These are phyloP conservation scores for Penicillium sp. DNA, from an alignment of 2,329 filamentous ascomycete species.

Conservation along the genomic window DNA sequence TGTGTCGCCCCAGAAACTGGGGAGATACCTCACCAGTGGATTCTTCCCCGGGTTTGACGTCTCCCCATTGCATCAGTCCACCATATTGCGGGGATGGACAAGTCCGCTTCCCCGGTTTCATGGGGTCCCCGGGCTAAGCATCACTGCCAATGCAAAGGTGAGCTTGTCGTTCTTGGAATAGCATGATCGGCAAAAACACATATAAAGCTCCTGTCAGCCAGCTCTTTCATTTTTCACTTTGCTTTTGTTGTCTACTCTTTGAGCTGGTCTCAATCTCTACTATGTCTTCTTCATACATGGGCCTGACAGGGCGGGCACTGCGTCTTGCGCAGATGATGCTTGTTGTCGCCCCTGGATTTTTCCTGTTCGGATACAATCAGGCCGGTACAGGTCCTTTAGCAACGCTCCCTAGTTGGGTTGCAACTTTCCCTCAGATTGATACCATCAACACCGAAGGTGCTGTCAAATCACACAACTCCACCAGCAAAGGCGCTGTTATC, in stretches of 20 bases:
- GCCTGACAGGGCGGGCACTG: not conserved
- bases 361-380: constrained; percentile 30
- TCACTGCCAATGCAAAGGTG: not conserved
- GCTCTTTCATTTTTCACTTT: not conserved
- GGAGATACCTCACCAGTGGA: not conserved
- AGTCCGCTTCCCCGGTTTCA: constrained; percentile 14
- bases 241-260: not conserved
- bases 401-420: constrained; percentile 35
- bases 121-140: constrained; percentile 13
- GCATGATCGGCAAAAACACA: not conserved
- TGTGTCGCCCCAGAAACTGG: not conserved
- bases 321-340: constrained; percentile 20
- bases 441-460: constrained; percentile 36
- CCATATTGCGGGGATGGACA: constrained; percentile 10
- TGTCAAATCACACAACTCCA: constrained; percentile 19
- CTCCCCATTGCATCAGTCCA: not conserved
- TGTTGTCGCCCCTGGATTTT: constrained; percentile 26
- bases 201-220: not conserved
- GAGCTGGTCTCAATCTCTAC: not conserved
- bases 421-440: constrained; percentile 57
- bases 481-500: constrained; percentile 30
- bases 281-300: not conserved
- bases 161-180: constrained; percentile 5
- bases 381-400: constrained; percentile 24
- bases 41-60: not conserved